These are phyloP conservation scores for Tetrapisispora arboricola DNA, from an alignment of 805 yeast species.

Conservation along the genomic window DNA sequence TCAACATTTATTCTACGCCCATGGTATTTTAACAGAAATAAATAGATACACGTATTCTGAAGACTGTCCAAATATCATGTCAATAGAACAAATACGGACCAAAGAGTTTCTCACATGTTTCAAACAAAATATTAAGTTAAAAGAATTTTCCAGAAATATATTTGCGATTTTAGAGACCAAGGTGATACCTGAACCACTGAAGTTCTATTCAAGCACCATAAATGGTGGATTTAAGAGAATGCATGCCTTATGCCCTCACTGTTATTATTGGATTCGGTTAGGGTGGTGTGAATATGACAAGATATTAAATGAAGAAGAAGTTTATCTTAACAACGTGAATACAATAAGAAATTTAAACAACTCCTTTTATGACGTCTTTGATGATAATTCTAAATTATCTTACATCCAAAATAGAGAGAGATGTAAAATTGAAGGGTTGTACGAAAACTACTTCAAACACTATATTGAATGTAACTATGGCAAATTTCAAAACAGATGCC, in stretches of 20 bases:
- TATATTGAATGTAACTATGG: constrained; percentile 9
- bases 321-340: constrained; percentile 7
- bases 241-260: constrained; percentile 13
- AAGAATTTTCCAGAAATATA: constrained; percentile 9
- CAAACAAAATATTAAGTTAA: constrained; percentile 4
- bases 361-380: constrained; percentile 3
- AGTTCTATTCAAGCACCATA: constrained; percentile 8
- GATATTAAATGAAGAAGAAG: constrained; percentile 8
- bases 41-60: constrained; percentile 1
- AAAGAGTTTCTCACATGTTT: constrained; percentile 1
- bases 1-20: constrained; percentile 16
- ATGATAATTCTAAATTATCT: constrained; percentile 4
- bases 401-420: constrained; percentile 9
- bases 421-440: constrained; percentile 11
- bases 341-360: constrained; percentile 8
- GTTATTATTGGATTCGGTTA: constrained; percentile 11
- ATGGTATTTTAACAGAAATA: constrained; percentile 14
- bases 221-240: constrained; percentile 10
- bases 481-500: constrained; percentile 4
- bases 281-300: constrained; percentile 15
- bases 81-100: constrained; percentile 1
- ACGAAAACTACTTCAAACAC: constrained; percentile 15
- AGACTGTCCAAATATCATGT: not conserved
- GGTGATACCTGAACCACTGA: constrained; percentile 13
- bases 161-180: constrained; percentile 6